Evolutionary conservation across 371 early-diverging fungal genomes (phyloP).

Genomic region (Mortierella sp.): DNA sequence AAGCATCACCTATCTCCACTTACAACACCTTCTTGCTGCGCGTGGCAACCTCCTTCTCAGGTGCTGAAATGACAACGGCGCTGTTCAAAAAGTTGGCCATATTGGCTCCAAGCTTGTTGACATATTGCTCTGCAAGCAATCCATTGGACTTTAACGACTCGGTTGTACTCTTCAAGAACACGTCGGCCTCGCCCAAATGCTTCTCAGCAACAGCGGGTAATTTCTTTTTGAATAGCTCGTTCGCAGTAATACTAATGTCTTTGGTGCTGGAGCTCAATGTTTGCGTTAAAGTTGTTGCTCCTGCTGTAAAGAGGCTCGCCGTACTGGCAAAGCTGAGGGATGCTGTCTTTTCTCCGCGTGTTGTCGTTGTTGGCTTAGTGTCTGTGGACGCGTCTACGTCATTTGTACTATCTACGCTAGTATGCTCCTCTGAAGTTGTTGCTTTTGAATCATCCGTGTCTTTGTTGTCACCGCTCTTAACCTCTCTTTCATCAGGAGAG

Average conservation of each 20-base stretch:
- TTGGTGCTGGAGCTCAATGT: slow-evolving; percentile 44
- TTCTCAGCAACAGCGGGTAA: slow-evolving; percentile 49
- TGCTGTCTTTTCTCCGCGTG: slow-evolving; percentile 18
- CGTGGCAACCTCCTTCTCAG: slow-evolving; percentile 24
- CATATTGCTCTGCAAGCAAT: slow-evolving; percentile 53
- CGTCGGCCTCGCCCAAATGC: slow-evolving; percentile 47
- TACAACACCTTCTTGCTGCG: slow-evolving; percentile 54
- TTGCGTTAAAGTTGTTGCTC: slow-evolving; percentile 38
- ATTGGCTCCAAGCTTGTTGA: slow-evolving; percentile 50
- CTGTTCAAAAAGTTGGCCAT: slow-evolving; percentile 55
- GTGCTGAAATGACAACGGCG: slow-evolving; percentile 49
- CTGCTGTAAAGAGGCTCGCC: slow-evolving; percentile 41
- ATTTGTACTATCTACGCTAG: neutral
- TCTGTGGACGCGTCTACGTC: neutral
- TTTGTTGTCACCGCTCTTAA: neutral
- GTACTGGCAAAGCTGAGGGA: slow-evolving; percentile 44
- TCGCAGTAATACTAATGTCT: slow-evolving; percentile 41
- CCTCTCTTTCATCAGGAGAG: neutral
- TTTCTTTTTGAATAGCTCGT: slow-evolving; percentile 51
- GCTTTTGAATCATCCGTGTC: neutral
- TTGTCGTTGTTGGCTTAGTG: neutral
- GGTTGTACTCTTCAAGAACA: slow-evolving; percentile 49
- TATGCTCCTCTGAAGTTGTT: neutral
- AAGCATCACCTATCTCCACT: slow-evolving; percentile 1
- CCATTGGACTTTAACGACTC: slow-evolving; percentile 51